Percentiles rank a stretch among this genome's conserved stretches.
phyloP scores from a whole-genome alignment of 345 rosid species.

The Dovyalis caffra region DNA sequence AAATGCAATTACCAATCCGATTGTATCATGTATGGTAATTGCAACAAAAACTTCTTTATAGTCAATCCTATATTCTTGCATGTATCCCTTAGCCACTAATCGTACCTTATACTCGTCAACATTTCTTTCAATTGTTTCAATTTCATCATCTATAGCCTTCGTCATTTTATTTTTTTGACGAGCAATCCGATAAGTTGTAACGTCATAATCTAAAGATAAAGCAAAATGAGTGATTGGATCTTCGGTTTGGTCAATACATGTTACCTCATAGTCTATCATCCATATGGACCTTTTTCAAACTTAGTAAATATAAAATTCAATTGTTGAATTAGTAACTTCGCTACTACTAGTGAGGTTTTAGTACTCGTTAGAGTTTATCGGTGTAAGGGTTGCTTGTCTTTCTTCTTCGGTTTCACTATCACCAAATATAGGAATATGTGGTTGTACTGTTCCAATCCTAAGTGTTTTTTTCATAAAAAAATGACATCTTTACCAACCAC shows the following conservation, averaged over 20 bases:
- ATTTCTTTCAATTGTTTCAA: background rate
- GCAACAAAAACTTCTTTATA: too few relatives aligned
- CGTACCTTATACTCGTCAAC: too few relatives aligned
- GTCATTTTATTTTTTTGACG: background rate
- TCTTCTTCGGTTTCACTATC: background rate
- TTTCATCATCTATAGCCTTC: background rate
- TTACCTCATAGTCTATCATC: background rate
- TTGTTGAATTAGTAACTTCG: background rate
- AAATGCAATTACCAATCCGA: too few relatives aligned
- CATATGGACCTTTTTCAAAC: background rate
- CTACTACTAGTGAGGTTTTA: background rate
- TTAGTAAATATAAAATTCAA: background rate
- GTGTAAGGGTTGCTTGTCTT: too few relatives aligned
- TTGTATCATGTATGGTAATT: too few relatives aligned
- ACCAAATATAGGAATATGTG: background rate
- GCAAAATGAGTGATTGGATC: background rate
- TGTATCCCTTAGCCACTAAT: too few relatives aligned
- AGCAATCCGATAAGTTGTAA: background rate
- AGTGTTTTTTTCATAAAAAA: background rate
- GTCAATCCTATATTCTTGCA: too few relatives aligned
- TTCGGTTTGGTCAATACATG: background rate
- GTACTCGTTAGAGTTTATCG: background rate
- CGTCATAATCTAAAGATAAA: conserved; percentile 1
- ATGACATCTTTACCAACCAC: background rate
- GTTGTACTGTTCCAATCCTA: background rate